A percentile compares a stretch with the other conserved stretches of the same genome.
Evolutionary conservation across 495 filamentous ascomycete genomes (phyloP).

Genomic region (Astrothelium macrocarpum): DNA sequence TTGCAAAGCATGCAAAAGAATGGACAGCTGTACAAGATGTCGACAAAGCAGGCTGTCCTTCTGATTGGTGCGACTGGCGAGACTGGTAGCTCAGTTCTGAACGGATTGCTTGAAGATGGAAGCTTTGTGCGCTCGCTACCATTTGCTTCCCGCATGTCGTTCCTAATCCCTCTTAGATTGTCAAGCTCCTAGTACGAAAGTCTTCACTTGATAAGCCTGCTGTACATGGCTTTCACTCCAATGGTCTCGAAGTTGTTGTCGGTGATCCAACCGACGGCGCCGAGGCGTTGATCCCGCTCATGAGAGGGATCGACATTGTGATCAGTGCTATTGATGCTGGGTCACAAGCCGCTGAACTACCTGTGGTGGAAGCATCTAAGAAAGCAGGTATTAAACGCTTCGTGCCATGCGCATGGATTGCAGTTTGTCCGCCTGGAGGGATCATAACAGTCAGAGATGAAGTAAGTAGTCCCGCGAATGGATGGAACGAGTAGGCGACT

Average conservation of each 20-base stretch:
- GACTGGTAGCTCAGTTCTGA: not conserved
- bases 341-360: constrained; percentile 42
- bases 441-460: constrained; percentile 23
- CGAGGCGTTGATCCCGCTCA: not conserved
- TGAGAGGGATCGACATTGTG: constrained; percentile 40
- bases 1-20: too few species aligned
- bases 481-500: too few species aligned
- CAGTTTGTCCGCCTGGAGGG: constrained; percentile 31
- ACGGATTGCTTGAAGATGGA: not conserved
- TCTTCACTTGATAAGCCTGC: constrained; percentile 8
- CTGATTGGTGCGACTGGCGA: not conserved
- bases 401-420: constrained; percentile 47
- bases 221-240: constrained; percentile 1
- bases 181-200: constrained; percentile 1
- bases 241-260: constrained; percentile 8
- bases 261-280: not conserved
- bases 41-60: not conserved
- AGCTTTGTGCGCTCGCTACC: not conserved
- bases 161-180: not conserved
- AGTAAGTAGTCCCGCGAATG: too few species aligned
- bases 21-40: too few species aligned
- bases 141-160: not conserved
- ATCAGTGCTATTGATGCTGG: constrained; percentile 43
- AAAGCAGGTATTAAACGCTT: constrained; percentile 47
- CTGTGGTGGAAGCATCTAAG: constrained; percentile 46